phyloP scores from a whole-genome alignment of 1,284 basidiomycete genomes.

The Apiotrichum akiyoshidainum region DNA sequence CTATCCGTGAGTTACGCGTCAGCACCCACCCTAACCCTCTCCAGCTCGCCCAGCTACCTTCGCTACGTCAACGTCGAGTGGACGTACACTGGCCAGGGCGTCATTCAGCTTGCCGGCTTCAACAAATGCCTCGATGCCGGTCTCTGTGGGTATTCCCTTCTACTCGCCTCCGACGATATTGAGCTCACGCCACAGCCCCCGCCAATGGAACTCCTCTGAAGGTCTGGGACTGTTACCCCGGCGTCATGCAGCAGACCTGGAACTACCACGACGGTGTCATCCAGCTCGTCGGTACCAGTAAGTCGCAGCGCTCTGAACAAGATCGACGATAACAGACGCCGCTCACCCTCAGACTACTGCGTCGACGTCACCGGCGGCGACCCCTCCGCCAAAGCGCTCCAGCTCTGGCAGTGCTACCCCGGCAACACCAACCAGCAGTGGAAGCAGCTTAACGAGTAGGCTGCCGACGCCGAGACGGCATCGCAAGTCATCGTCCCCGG shows the following conservation, averaged over 20 bases:
- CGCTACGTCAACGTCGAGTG: slow-evolving; percentile 6
- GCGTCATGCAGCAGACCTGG: slow-evolving; percentile 17
- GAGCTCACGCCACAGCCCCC: slow-evolving; percentile 3
- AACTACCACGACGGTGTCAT: slow-evolving; percentile 1
- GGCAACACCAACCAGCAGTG: slow-evolving; percentile 7
- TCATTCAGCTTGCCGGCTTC: background rate
- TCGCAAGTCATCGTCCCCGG: background rate
- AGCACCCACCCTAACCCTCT: background rate
- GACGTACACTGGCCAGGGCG: background rate
- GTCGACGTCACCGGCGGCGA: slow-evolving; percentile 3
- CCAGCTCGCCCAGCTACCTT: slow-evolving; percentile 4
- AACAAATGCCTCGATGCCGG: slow-evolving; percentile 7
- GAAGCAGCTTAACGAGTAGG: background rate
- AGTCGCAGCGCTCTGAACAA: background rate
- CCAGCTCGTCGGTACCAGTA: slow-evolving; percentile 1
- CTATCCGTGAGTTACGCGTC: background rate
- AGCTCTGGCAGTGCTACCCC: slow-evolving; percentile 4
- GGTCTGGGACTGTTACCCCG: slow-evolving; percentile 26
- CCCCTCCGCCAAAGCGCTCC: background rate
- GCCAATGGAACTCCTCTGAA: slow-evolving; percentile 25
- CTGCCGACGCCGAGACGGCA: background rate
- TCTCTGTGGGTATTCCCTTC: background rate
- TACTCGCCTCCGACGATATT: background rate
- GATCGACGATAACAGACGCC: background rate
- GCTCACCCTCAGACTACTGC: background rate